Conservation (phyloP, 768 basidiomycete genomes). For the Cubamyces sp. region DNA sequence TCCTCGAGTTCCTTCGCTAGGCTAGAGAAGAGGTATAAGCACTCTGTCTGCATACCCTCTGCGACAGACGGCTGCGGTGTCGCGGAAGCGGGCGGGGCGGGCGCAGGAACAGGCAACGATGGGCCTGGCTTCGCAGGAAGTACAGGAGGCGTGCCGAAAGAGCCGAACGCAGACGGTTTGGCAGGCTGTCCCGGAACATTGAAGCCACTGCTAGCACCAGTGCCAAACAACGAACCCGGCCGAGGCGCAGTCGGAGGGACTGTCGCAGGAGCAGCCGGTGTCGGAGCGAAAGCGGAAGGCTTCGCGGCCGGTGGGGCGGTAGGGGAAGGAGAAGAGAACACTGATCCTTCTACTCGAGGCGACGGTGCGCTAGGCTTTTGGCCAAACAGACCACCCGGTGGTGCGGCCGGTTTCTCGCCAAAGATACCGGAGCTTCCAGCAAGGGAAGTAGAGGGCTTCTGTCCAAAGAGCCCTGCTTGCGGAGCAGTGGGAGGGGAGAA, state of each 20-base stretch:
- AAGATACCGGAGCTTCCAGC: slow-evolving; percentile 7
- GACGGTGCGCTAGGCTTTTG: slow-evolving; percentile 14
- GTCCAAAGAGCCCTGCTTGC: slow-evolving; percentile 10
- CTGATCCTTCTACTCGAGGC: neutral
- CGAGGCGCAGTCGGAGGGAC: neutral
- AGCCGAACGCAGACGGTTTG: neutral
- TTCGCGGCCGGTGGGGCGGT: slow-evolving; percentile 4
- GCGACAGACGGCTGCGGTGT: slow-evolving; percentile 42
- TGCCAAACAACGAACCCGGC: neutral
- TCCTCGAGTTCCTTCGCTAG: slow-evolving; percentile 58
- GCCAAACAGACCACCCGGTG: slow-evolving; percentile 21
- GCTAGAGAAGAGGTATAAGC: slow-evolving; percentile 48
- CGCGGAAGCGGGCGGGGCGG: slow-evolving; percentile 12
- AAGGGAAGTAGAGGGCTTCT: neutral
- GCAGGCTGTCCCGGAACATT: neutral
- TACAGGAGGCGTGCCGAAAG: neutral
- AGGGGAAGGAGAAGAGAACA: slow-evolving; percentile 1
- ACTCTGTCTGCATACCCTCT: slow-evolving; percentile 73
- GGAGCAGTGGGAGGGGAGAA: slow-evolving; percentile 3
- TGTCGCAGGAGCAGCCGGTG: neutral
- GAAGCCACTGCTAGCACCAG: neutral
- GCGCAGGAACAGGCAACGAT: slow-evolving; percentile 8
- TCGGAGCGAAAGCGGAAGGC: neutral
- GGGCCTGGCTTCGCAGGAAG: neutral
- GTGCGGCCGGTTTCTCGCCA: slow-evolving; percentile 13